phyloP scores from a whole-genome alignment of 2,329 filamentous ascomycete species.

The Orbilia javanica region DNA sequence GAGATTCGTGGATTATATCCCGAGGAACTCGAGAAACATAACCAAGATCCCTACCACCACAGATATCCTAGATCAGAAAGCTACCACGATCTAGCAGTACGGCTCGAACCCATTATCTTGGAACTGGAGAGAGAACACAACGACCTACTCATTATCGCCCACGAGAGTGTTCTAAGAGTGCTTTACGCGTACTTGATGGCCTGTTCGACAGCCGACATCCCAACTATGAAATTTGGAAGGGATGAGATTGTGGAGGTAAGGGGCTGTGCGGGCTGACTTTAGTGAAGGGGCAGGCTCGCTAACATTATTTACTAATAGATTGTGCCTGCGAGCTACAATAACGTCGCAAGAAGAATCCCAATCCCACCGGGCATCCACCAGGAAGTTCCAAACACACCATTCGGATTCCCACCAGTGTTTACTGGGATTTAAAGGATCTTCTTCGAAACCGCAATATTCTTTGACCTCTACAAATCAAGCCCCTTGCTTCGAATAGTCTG shows the following conservation, averaged over 20 bases:
- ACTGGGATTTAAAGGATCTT: slow-evolving; percentile 10
- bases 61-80: slow-evolving; percentile 84
- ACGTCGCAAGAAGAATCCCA: slow-evolving; percentile 89
- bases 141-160: slow-evolving; percentile 96
- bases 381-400: slow-evolving; percentile 59
- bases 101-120: slow-evolving; percentile 95
- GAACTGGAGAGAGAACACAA: slow-evolving; percentile 97
- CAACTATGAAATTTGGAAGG: slow-evolving; percentile 89
- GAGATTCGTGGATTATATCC: slow-evolving; percentile 85
- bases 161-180: slow-evolving; percentile 96
- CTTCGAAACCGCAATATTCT: neutral
- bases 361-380: slow-evolving; percentile 76
- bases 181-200: slow-evolving; percentile 99
- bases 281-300: neutral
- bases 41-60: slow-evolving; percentile 95
- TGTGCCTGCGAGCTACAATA: slow-evolving; percentile 96
- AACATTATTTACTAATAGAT: slow-evolving; percentile 69
- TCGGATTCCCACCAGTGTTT: slow-evolving; percentile 47
- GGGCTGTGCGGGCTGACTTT: neutral
- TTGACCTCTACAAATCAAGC: neutral
- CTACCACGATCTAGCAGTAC: slow-evolving; percentile 97
- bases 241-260: slow-evolving; percentile 93
- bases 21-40: slow-evolving; percentile 91
- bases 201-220: slow-evolving; percentile 94
- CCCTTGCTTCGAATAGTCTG: neutral